Base-by-base conservation (phyloP, 768 basidiomycete species). In the Crepidotus variabilis region DNA sequence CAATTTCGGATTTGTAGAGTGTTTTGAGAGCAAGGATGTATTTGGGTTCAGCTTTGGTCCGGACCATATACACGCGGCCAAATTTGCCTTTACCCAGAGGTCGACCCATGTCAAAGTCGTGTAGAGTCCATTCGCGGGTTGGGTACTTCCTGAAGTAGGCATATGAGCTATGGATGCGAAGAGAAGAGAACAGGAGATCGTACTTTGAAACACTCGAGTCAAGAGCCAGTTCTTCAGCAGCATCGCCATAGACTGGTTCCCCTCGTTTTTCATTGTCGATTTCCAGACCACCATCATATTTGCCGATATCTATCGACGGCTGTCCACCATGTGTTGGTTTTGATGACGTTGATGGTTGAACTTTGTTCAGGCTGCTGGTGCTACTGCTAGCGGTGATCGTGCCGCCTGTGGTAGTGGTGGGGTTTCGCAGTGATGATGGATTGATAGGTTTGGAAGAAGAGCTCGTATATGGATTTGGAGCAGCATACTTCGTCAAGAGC, bases 21-120 rank as follows among this genome's bases (percentile, higher is more conserved):
- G 92, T 94, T 73, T 98, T 98, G 72, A 98, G 85, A 21, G 96
- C 96, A 65, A 98, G 85, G 68, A 98, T 96, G 77, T 91, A 98
- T 57, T 87, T 84, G 1, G 94, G 93, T 57, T 87, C 82, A 57
- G 76, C 71, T 70, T 95, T 96, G 18, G 96, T 98, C 51, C 95
- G 85, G 47, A 96, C 94, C 88, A 98, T 95, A 78, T 99, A 98
- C 22, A 99, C 97, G 2, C 94, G 90, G 0, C 97, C 97, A 63
- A 98, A 99, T 75, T 98, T 98, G 47, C 97, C 97, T 70, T 98
- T 98, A n/a, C 97, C 97, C 1, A 99, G 80, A 2, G 94, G 94
- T 10, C 94, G 85, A 16, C 97, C 96, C 65, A 98, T 96, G 60
- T 97, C 93, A 63, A 99, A 97, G 53, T 86, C 81, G 57, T 84